These are phyloP conservation scores for Candida freyschussii DNA, from an alignment of 1,139 yeast genomes.

Conservation along the genomic window DNA sequence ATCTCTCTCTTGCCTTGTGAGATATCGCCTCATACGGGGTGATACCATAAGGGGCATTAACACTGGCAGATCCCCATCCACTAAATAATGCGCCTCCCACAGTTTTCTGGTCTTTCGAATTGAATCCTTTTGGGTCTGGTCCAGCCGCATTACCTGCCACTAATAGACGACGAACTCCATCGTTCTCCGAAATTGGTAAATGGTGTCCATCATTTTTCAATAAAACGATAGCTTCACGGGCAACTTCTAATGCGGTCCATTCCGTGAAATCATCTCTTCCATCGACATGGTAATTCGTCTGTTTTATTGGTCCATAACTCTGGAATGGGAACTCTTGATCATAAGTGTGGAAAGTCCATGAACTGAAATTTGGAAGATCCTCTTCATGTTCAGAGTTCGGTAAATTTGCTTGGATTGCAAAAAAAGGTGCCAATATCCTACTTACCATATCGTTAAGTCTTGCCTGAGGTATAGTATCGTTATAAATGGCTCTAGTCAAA, in stretches of 20 bases:
- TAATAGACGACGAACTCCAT: conserved; percentile 41
- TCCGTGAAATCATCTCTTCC: conserved; percentile 47
- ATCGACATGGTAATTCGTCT: conserved; percentile 52
- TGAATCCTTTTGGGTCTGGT: conserved; percentile 43
- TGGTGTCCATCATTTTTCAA: conserved; percentile 47
- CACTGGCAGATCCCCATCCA: conserved; percentile 52
- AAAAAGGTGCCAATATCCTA: conserved; percentile 55
- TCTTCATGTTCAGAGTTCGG: conserved; percentile 28
- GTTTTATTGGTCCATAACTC: conserved; percentile 48
- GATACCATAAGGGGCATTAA: conserved; percentile 47
- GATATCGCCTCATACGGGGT: conserved; percentile 52
- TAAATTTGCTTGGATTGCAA: conserved; percentile 36
- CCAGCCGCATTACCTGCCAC: conserved; percentile 48
- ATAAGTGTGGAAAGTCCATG: conserved; percentile 54
- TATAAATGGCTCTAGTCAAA: conserved; percentile 50
- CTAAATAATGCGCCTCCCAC: conserved; percentile 44
- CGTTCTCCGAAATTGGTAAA: conserved; percentile 44
- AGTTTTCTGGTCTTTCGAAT: conserved; percentile 46
- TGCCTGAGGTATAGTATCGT: conserved; percentile 50
- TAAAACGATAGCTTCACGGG: conserved; percentile 52
- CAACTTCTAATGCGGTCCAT: conserved; percentile 47
- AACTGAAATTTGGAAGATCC: conserved; percentile 51
- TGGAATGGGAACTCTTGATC: conserved; percentile 51
- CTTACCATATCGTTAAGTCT: conserved; percentile 61
- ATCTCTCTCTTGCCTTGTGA: conserved; percentile 39